Conservation (phyloP, 768 basidiomycete genomes). For the Glaciozyma martinii region DNA sequence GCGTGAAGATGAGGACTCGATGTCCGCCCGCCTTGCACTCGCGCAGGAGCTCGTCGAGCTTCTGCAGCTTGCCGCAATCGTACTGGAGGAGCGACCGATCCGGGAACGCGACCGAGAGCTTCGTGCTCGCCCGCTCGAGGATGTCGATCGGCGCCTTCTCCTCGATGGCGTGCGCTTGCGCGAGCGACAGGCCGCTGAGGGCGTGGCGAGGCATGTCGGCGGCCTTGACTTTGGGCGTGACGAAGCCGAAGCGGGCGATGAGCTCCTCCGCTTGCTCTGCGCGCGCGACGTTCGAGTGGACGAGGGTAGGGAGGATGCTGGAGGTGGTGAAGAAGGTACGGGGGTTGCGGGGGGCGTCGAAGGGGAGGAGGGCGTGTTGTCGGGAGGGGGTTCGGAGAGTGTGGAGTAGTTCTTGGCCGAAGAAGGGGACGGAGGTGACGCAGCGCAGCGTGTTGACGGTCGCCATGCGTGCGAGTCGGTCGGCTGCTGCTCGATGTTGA, state of each 20-base stretch:
- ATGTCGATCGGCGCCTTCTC: constrained; percentile 52
- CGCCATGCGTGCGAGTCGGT: constrained; percentile 60
- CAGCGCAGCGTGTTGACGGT: constrained; percentile 71
- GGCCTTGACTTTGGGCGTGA: constrained; percentile 68
- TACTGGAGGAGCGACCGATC: constrained; percentile 82
- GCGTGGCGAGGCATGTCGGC: constrained; percentile 60
- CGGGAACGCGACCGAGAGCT: constrained; percentile 86
- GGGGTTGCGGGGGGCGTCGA: constrained; percentile 39
- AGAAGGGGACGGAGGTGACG: constrained; percentile 32
- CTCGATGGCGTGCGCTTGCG: constrained; percentile 35
- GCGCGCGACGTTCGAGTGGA: constrained; percentile 60
- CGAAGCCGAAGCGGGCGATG: constrained; percentile 66
- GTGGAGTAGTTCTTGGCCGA: constrained; percentile 26
- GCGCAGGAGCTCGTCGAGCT: constrained; percentile 65
- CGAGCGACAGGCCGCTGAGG: constrained; percentile 44
- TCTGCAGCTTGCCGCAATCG: constrained; percentile 91
- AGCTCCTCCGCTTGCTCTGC: constrained; percentile 49
- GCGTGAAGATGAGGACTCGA: constrained; percentile 87
- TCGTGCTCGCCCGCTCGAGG: constrained; percentile 66
- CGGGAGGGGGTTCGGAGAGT: constrained; percentile 21
- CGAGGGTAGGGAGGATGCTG: constrained; percentile 43
- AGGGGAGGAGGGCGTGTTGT: constrained; percentile 48
- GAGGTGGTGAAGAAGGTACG: constrained; percentile 31
- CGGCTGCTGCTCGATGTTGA: constrained; percentile 48
- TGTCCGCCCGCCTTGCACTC: constrained; percentile 80